A percentile compares a stretch with the other conserved stretches of the same genome.
phyloP scores from a whole-genome alignment of 2,329 filamentous ascomycete genomes.

The Colletotrichum nymphaeae region DNA sequence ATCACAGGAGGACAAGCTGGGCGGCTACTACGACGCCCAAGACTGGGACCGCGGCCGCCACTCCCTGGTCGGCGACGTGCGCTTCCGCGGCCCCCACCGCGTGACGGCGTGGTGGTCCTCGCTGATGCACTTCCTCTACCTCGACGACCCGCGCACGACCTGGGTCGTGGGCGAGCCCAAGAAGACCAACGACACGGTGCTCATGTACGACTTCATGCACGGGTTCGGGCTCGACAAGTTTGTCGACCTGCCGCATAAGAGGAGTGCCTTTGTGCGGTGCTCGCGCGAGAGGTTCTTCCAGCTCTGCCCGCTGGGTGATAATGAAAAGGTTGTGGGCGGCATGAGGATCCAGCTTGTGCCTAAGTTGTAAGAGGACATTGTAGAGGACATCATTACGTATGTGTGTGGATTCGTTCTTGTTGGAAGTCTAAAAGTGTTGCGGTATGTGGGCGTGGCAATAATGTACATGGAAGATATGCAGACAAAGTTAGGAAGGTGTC shows the following conservation, averaged over 20 bases:
- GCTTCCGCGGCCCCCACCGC: constrained; percentile 69
- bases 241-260: constrained; percentile 78
- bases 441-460: neutral
- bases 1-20: constrained; percentile 64
- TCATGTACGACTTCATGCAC: constrained; percentile 80
- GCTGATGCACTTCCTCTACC: constrained; percentile 71
- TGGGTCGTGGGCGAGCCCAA: constrained; percentile 77
- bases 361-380: constrained; percentile 55
- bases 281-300: constrained; percentile 78
- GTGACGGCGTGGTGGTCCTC: constrained; percentile 72
- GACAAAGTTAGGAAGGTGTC: neutral
- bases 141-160: constrained; percentile 69
- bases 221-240: constrained; percentile 80
- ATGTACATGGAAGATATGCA: neutral
- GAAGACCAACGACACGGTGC: constrained; percentile 74
- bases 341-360: constrained; percentile 64
- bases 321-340: constrained; percentile 66
- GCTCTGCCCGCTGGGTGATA: constrained; percentile 68
- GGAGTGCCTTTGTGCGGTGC: constrained; percentile 74
- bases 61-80: constrained; percentile 68
- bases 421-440: too few species aligned
- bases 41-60: constrained; percentile 70
- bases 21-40: constrained; percentile 65
- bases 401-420: too few species aligned
- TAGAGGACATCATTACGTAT: too few species aligned